Evolutionary conservation across 1,139 yeast genomes (phyloP).

Genomic region (Suhomyces bolitotheri): DNA sequence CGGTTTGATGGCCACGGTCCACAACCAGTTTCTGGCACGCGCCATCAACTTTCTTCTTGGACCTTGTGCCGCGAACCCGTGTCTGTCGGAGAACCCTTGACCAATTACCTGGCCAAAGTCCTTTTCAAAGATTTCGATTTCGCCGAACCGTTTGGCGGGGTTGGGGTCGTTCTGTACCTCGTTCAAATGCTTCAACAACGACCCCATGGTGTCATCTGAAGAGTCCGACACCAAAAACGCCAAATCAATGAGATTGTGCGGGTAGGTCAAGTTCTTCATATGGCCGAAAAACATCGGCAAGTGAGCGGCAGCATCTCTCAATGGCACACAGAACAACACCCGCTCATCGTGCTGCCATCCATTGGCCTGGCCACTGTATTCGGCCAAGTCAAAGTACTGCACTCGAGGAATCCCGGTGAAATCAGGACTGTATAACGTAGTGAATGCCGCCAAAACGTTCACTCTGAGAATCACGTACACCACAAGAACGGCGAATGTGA

Average conservation of each 20-base stretch:
- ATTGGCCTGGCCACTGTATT: conserved; percentile 44
- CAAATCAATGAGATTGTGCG: conserved; percentile 56
- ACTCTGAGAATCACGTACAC: conserved; percentile 1
- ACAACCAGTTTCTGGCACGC: conserved; percentile 54
- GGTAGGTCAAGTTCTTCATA: conserved; percentile 57
- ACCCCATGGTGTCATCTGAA: conserved; percentile 57
- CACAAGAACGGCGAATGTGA: conserved; percentile 1
- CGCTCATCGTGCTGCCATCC: conserved; percentile 60
- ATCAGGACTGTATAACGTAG: conserved; percentile 20
- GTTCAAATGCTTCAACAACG: conserved; percentile 41
- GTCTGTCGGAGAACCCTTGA: conserved; percentile 53
- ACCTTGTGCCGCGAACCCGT: conserved; percentile 56
- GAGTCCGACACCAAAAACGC: conserved; percentile 61
- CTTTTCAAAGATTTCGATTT: conserved; percentile 55
- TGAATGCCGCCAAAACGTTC: conserved; percentile 1
- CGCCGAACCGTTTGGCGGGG: conserved; percentile 48
- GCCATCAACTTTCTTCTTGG: conserved; percentile 57
- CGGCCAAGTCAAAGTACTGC: conserved; percentile 46
- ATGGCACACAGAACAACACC: conserved; percentile 57
- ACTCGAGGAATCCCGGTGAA: conserved; percentile 26
- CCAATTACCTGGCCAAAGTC: conserved; percentile 56
- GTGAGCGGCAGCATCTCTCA: conserved; percentile 63
- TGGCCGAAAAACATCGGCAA: conserved; percentile 63
- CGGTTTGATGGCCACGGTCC: conserved; percentile 53
- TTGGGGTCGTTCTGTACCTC: conserved; percentile 47